Evolutionary conservation across 2,329 filamentous ascomycete genomes (phyloP), one percentile per base, ranked within the genome.

Genomic region (Aureobasidium namibiae): DNA sequence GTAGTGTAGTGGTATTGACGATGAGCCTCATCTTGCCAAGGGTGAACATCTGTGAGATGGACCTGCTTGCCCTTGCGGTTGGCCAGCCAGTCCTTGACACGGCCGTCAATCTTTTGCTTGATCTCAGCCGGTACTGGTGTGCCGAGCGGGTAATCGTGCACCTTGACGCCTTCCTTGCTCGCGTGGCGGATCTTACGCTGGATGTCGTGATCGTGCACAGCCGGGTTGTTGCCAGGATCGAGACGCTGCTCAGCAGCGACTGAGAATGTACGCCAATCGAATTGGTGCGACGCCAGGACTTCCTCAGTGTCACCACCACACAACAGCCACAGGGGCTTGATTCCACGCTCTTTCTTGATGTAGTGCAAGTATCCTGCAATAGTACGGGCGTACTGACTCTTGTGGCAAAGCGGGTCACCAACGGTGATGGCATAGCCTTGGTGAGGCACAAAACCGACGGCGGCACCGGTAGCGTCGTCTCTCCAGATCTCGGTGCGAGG

Each of bases 191-290:
- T 82, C 76, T 95, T 95, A 69, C 88, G 84, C 36, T 85, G 82
- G 6, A 88, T 79, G 60, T 86, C 81, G 36, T 78, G 79, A 66
- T 89, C 83, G 52, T 85, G 82, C n/a, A 82, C 79, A 0, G 84
- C 83, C 33, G 81, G 78, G 70, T 88, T 87, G 70, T 88, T 84
- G 2, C 75, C 74, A 0, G 89, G 86, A 64, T 95, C 86, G 6
- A 95, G 84, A 56, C 91, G 89, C 75, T 96, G 90, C 75, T 96
- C 92, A 33, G 90, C 89, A 9, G 89, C 89, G 67, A 91, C 92
- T 38, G 89, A 92, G 63, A 96, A 81, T 7, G 89, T 94, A 60
- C 91, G 87, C 91, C 91, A 96, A 67, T 89, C 87, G 63, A 94
- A 82, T 65, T 88, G 87, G 10, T 48, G 41, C 59, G 84, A 81